These are phyloP conservation scores for Macadamia tetraphylla DNA, from an alignment of 164 flowering plant genomes.

Conservation along the genomic window DNA sequence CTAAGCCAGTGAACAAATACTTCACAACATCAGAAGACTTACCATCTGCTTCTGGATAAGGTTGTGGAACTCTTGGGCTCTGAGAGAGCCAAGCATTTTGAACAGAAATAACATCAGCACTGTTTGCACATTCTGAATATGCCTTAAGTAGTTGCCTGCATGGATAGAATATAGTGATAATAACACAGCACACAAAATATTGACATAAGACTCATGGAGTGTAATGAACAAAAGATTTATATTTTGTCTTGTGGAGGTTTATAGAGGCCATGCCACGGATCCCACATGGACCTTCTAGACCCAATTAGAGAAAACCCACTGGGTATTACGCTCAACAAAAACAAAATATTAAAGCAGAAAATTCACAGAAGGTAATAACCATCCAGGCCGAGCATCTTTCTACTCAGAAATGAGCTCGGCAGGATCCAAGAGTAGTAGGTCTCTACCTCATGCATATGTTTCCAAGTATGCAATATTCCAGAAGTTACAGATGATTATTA, in stretches of 20 bases:
- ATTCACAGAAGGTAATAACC: too few relatives aligned
- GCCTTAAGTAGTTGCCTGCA: conserved; percentile 84
- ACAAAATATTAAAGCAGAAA: too few relatives aligned
- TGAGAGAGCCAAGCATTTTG: conserved; percentile 91
- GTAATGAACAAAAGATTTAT: neutral
- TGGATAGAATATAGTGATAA: neutral
- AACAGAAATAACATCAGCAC: conserved; percentile 69
- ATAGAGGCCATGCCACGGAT: neutral
- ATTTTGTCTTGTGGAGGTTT: neutral
- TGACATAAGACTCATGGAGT: neutral
- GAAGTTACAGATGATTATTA: neutral
- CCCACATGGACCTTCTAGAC: neutral
- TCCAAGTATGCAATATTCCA: too few relatives aligned
- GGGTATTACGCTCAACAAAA: too few relatives aligned
- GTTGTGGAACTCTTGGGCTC: conserved; percentile 30
- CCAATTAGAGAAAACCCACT: too few relatives aligned
- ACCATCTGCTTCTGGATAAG: conserved; percentile 33
- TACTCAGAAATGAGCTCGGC: neutral
- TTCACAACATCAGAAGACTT: conserved; percentile 9
- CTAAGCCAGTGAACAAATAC: neutral
- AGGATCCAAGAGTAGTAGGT: neutral
- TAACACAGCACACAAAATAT: neutral
- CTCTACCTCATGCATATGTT: too few relatives aligned
- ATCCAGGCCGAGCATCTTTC: neutral
- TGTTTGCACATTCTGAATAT: conserved; percentile 69